Percentiles rank a stretch among this genome's conserved stretches.
Conservation (phyloP, 768 basidiomycete species). For the Tylopilus subfusipes region DNA sequence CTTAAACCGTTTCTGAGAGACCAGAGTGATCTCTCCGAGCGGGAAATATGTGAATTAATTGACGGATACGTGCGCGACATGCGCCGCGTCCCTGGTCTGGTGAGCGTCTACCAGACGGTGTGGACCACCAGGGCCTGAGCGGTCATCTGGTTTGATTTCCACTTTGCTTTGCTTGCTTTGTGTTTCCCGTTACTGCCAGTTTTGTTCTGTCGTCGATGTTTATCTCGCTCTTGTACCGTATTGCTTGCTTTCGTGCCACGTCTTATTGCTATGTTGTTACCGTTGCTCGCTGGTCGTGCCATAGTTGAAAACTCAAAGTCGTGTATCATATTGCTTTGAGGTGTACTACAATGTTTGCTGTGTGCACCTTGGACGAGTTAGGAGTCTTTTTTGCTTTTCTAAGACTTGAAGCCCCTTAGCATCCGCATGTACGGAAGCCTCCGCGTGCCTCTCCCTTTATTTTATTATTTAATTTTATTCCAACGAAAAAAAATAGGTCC, state of each 20-base stretch:
- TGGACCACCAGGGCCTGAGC: constrained; percentile 37
- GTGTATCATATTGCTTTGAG: not conserved
- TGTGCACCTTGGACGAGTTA: not conserved
- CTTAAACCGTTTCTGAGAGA: constrained; percentile 44
- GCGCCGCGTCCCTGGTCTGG: constrained; percentile 43
- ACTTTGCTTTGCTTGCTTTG: not conserved
- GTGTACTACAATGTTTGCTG: not conserved
- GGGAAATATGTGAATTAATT: constrained; percentile 39
- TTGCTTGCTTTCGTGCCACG: not conserved
- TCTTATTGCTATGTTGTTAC: not conserved
- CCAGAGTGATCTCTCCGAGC: constrained; percentile 36
- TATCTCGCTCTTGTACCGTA: not conserved
- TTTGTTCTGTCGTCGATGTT: not conserved
- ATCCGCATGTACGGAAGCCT: too few species aligned
- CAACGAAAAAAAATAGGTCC: too few species aligned
- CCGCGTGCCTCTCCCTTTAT: too few species aligned
- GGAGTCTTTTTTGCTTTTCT: too few species aligned
- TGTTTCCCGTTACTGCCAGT: not conserved
- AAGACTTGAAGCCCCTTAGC: too few species aligned
- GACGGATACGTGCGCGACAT: constrained; percentile 47
- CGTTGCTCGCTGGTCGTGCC: not conserved
- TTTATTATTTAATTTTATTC: too few species aligned
- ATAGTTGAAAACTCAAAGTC: not conserved
- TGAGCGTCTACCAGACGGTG: constrained; percentile 47
- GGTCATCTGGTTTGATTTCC: not conserved